These are phyloP conservation scores for Triticum monococcum DNA, from an alignment of 176 grass and related monocot species.

Conservation along the genomic window DNA sequence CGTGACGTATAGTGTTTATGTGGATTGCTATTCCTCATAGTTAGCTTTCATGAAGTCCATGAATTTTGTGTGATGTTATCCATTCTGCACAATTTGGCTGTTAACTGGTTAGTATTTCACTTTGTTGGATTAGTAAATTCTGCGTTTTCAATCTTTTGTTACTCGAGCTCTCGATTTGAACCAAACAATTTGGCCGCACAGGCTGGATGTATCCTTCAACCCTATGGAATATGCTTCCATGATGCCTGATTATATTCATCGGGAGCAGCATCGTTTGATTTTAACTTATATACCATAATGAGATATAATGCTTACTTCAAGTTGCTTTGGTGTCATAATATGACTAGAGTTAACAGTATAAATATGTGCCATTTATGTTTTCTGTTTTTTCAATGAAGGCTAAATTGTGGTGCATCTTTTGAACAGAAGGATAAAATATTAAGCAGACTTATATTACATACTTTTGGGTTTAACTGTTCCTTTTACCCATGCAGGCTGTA, in stretches of 20 bases:
- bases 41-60: not conserved
- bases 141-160: constrained; percentile 6
- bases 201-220: not conserved
- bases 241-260: not conserved
- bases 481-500: constrained; percentile 53
- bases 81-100: not conserved
- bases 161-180: not conserved
- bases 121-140: not conserved
- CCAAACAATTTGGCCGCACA: not conserved
- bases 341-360: not conserved
- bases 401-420: not conserved
- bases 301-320: not conserved
- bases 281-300: not conserved
- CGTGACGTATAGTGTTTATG: not conserved
- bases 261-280: not conserved
- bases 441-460: constrained; percentile 6
- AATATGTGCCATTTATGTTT: not conserved
- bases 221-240: constrained; percentile 4
- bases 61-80: not conserved
- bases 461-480: not conserved
- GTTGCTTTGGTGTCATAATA: not conserved
- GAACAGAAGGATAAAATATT: constrained; percentile 16
- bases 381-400: constrained; percentile 3
- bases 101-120: constrained; percentile 18
- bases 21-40: not conserved